phyloP scores from a whole-genome alignment of 768 basidiomycete species.

The Russula virescens region DNA sequence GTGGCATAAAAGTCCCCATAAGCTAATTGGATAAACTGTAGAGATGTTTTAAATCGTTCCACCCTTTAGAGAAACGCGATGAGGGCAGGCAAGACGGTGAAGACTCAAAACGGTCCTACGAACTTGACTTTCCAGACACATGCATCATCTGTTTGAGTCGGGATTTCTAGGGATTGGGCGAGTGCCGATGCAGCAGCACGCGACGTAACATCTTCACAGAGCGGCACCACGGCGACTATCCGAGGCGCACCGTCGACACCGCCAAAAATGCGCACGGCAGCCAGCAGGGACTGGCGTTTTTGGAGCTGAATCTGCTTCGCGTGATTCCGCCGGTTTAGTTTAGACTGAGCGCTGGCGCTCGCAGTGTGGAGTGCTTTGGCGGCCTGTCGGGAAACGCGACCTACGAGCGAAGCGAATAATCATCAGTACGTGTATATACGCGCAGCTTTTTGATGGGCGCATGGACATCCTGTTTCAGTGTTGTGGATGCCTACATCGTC shows the following conservation, averaged over 20 bases:
- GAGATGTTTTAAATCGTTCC: conserved; percentile 83
- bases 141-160: conserved; percentile 46
- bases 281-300: conserved; percentile 63
- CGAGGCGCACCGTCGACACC: conserved; percentile 76
- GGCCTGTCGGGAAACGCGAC: conserved; percentile 50
- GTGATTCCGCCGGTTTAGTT: conserved; percentile 74
- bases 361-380: conserved; percentile 46
- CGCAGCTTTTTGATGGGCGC: not conserved
- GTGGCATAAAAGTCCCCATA: conserved; percentile 69
- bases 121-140: conserved; percentile 67
- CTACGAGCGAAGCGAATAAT: conserved; percentile 32
- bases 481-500: not conserved
- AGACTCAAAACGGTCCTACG: conserved; percentile 25
- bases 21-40: conserved; percentile 79
- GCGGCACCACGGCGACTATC: conserved; percentile 82
- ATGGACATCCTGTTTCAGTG: not conserved
- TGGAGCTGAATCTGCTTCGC: conserved; percentile 76
- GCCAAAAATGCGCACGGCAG: conserved; percentile 70
- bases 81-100: conserved; percentile 8
- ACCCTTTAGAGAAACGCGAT: conserved; percentile 43
- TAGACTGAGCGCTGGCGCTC: conserved; percentile 58
- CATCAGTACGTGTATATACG: not conserved
- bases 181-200: conserved; percentile 50
- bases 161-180: conserved; percentile 51
- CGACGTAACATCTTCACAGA: conserved; percentile 61